Percentiles rank a stretch among this genome's conserved stretches.
These are phyloP conservation scores for Neoarthrinium moseri DNA, from an alignment of 2,329 filamentous ascomycete species.

Conservation along the genomic window DNA sequence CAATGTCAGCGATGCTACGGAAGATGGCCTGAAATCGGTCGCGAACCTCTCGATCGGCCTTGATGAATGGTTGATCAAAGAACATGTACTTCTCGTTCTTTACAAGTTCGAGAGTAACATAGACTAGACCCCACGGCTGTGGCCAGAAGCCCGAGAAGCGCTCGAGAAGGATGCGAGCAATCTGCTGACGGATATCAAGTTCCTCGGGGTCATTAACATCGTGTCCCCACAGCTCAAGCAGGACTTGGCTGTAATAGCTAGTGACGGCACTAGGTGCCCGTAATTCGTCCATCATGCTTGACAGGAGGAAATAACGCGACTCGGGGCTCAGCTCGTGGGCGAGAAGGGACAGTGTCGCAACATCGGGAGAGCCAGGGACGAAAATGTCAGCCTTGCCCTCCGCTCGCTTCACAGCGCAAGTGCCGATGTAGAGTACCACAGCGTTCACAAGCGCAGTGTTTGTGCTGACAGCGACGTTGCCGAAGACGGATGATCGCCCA, in stretches of 20 bases:
- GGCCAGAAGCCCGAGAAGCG: constrained; percentile 85
- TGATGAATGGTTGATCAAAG: constrained; percentile 91
- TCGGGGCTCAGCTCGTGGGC: constrained; percentile 73
- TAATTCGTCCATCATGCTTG: constrained; percentile 86
- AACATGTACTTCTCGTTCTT: constrained; percentile 91
- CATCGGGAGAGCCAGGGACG: constrained; percentile 63
- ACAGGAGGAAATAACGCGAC: constrained; percentile 79
- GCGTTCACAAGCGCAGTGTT: constrained; percentile 75
- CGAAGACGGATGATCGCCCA: constrained; percentile 61
- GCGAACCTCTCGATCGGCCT: constrained; percentile 78
- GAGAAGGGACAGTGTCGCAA: constrained; percentile 72
- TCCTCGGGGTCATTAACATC: constrained; percentile 75
- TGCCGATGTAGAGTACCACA: constrained; percentile 78
- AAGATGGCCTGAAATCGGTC: constrained; percentile 11
- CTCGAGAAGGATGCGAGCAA: constrained; percentile 85
- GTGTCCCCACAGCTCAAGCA: constrained; percentile 81
- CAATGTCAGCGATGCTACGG: constrained; percentile 9
- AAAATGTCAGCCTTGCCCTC: constrained; percentile 64
- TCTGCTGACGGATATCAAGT: constrained; percentile 81
- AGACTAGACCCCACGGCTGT: constrained; percentile 92
- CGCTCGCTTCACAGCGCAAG: constrained; percentile 63
- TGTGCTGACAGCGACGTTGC: constrained; percentile 64
- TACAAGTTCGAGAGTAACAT: constrained; percentile 82
- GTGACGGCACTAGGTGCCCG: constrained; percentile 88
- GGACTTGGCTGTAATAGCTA: constrained; percentile 84